Conservation (phyloP, 2,329 filamentous ascomycete genomes). For the Aspergillus udagawae region DNA sequence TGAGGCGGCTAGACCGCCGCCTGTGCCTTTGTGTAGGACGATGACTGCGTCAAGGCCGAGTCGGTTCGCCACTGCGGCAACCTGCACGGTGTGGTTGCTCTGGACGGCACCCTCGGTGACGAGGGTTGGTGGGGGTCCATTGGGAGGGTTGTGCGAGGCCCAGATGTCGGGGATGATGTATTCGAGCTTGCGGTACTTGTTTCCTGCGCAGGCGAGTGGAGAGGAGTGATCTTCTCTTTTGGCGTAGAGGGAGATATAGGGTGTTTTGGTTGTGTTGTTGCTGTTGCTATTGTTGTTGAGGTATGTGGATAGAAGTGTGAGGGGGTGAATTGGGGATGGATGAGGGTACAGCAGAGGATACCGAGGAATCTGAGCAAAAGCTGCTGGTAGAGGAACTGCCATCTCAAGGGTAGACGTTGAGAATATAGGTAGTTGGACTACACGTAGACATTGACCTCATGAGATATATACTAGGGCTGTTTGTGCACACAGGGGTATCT, state of each 20-base stretch:
- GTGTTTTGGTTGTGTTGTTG: neutral
- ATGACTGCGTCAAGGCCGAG: slow-evolving; percentile 24
- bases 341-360: slow-evolving; percentile 25
- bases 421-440: neutral
- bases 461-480: neutral
- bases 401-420: slow-evolving; percentile 1
- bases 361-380: slow-evolving; percentile 26
- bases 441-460: neutral
- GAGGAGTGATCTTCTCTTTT: slow-evolving; percentile 36
- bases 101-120: slow-evolving; percentile 36
- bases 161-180: slow-evolving; percentile 35
- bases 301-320: slow-evolving; percentile 16
- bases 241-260: slow-evolving; percentile 23
- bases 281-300: slow-evolving; percentile 4
- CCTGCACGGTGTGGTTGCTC: slow-evolving; percentile 37
- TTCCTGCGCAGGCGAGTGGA: slow-evolving; percentile 31
- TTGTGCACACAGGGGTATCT: neutral
- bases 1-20: slow-evolving; percentile 20
- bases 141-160: slow-evolving; percentile 9
- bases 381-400: slow-evolving; percentile 18
- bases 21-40: slow-evolving; percentile 26
- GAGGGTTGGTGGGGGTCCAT: slow-evolving; percentile 19
- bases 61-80: slow-evolving; percentile 25
- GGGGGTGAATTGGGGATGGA: slow-evolving; percentile 30
- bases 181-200: slow-evolving; percentile 38